Evolutionary conservation across 78 protist species (phyloP).

Genomic region (Speleostelium caveatum): DNA sequence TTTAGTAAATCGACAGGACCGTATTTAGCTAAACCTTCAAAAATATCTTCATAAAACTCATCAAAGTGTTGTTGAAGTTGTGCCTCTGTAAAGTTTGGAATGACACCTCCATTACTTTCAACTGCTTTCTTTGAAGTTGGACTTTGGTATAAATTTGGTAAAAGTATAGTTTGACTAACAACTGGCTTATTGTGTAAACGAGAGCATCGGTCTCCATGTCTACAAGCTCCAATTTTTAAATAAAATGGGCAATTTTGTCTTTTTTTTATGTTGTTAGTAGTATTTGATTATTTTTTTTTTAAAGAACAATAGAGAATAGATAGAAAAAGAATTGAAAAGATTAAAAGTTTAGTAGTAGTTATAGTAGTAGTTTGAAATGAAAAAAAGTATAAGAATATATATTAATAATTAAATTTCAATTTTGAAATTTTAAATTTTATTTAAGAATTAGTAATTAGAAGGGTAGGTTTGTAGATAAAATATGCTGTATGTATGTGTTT

Average conservation of each 20-base stretch:
- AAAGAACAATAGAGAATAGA: neutral
- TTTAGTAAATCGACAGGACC: conserved; percentile 92
- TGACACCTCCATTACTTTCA: conserved; percentile 10
- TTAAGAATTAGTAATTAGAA: too few species aligned
- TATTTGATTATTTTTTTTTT: neutral
- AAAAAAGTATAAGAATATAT: too few species aligned
- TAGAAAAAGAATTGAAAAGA: neutral
- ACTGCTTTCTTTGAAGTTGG: conserved; percentile 47
- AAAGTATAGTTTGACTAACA: conserved; percentile 91
- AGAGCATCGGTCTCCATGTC: conserved; percentile 99
- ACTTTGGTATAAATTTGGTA: conserved; percentile 92
- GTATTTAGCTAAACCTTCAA: conserved; percentile 90
- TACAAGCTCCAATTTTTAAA: conserved; percentile 99
- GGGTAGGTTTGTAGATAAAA: too few species aligned
- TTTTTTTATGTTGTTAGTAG: neutral
- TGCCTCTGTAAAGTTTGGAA: conserved; percentile 50
- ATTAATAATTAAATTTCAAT: too few species aligned
- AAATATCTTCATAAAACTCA: conserved; percentile 95
- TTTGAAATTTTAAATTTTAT: too few species aligned
- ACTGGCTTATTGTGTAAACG: conserved; percentile 96
- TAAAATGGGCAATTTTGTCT: conserved; percentile 98
- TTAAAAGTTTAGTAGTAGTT: neutral
- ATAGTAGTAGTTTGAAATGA: too few species aligned
- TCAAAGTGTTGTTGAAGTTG: conserved; percentile 89
- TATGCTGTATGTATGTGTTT: too few species aligned